Conservation (phyloP, 768 basidiomycete species). For the Fibroporia radiculosa region DNA sequence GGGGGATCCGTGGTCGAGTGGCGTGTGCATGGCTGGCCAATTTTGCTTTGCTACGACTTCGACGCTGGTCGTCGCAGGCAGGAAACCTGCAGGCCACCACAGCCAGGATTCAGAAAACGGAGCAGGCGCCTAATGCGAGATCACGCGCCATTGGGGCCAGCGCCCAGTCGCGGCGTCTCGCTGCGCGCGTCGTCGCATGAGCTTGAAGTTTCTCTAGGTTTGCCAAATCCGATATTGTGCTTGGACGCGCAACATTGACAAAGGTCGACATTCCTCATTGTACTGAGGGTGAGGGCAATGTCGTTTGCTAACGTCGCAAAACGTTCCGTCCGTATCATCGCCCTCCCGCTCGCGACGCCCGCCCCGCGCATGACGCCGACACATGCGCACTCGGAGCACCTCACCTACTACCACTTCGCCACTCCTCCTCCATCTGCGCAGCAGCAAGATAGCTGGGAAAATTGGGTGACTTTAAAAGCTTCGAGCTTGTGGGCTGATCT, state of each 20-base stretch:
- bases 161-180: too few species aligned
- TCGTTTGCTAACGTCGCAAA: constrained; percentile 11
- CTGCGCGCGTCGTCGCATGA: background rate
- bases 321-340: constrained; percentile 36
- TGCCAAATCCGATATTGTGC: background rate
- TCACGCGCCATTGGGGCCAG: too few species aligned
- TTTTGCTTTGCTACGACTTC: too few species aligned
- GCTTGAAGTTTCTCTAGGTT: background rate
- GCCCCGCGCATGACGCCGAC: constrained; percentile 5
- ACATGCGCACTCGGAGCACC: constrained; percentile 14
- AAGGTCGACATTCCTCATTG: background rate
- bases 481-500: constrained; percentile 55
- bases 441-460: constrained; percentile 33
- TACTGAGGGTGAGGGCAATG: background rate
- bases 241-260: background rate
- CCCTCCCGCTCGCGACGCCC: constrained; percentile 33
- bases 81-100: too few species aligned
- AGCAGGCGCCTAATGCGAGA: constrained; percentile 6
- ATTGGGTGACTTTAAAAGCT: constrained; percentile 46
- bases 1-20: constrained; percentile 5
- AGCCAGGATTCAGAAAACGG: constrained; percentile 16
- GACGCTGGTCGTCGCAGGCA: too few species aligned
- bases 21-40: too few species aligned
- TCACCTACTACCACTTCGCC: constrained; percentile 37
- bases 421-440: constrained; percentile 18